Conservation (phyloP, 2,329 filamentous ascomycete species). For the Botryotinia convoluta region DNA sequence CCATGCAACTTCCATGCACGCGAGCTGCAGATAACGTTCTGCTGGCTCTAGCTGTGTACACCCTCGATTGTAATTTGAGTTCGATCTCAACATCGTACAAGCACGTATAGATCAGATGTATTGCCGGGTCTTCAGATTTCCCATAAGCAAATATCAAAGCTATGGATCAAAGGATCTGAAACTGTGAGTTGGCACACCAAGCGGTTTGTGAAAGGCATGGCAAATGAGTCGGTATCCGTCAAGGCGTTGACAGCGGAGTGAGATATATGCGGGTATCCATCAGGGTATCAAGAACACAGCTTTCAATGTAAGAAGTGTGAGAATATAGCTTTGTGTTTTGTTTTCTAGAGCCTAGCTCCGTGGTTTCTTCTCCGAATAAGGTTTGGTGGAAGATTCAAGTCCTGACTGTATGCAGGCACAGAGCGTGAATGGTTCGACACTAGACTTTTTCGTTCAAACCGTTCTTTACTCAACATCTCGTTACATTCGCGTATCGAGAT, state of each 20-base stretch:
- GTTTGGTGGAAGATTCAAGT: background rate
- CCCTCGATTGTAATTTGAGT: background rate
- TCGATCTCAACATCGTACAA: background rate
- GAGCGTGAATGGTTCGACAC: background rate
- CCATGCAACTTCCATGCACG: conserved; percentile 9
- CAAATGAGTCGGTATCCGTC: conserved; percentile 7
- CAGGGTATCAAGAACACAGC: background rate
- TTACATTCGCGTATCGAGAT: background rate
- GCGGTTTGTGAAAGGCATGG: conserved; percentile 6
- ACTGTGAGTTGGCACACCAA: conserved; percentile 1
- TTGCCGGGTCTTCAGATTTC: background rate
- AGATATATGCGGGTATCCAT: background rate
- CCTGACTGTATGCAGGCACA: background rate
- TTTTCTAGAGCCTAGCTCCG: background rate
- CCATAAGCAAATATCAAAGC: background rate
- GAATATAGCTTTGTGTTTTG: background rate
- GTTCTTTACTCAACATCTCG: background rate
- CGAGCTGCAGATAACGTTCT: conserved; percentile 6
- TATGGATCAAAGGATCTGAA: conserved; percentile 5
- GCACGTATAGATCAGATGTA: background rate
- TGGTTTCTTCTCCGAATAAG: background rate
- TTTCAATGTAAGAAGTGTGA: background rate
- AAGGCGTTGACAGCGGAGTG: conserved; percentile 8
- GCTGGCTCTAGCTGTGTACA: background rate
- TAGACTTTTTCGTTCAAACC: background rate